A percentile compares a stretch with the other conserved stretches of the same genome.
Conservation (phyloP, 108 stramenopile genomes). For the Fragilaria radians region DNA sequence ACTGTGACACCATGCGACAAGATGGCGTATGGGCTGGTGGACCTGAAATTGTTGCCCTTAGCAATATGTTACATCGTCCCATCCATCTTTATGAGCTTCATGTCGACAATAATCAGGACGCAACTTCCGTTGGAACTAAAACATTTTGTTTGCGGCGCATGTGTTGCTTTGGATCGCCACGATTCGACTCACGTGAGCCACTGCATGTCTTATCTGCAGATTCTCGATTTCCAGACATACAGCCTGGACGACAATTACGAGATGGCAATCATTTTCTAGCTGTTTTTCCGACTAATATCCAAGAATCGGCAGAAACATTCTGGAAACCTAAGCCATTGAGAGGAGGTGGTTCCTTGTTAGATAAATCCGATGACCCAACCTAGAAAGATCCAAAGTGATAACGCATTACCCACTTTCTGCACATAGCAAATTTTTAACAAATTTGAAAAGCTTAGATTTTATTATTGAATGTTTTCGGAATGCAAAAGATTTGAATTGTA, state of each 20-base stretch:
- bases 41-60: constrained; percentile 94
- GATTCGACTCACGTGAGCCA: constrained; percentile 65
- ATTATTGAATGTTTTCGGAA: too few species aligned
- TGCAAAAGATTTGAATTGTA: too few species aligned
- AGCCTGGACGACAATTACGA: constrained; percentile 52
- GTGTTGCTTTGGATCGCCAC: constrained; percentile 92
- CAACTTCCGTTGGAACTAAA: constrained; percentile 1
- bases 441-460: too few species aligned
- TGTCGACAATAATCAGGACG: not conserved
- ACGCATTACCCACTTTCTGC: too few species aligned
- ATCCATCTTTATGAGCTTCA: constrained; percentile 92
- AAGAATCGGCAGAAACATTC: not conserved
- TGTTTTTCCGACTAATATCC: constrained; percentile 48
- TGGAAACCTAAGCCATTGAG: not conserved
- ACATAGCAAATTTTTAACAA: too few species aligned
- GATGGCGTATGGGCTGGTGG: constrained; percentile 95
- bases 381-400: too few species aligned
- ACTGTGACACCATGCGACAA: constrained; percentile 83
- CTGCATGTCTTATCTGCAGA: constrained; percentile 78
- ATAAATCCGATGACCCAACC: too few species aligned
- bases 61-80: constrained; percentile 85
- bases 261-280: constrained; percentile 94
- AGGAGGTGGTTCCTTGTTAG: too few species aligned
- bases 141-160: constrained; percentile 78
- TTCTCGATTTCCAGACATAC: constrained; percentile 85